Conservation (phyloP, 1,139 yeast genomes). For the Geotrichum carabidarum region DNA sequence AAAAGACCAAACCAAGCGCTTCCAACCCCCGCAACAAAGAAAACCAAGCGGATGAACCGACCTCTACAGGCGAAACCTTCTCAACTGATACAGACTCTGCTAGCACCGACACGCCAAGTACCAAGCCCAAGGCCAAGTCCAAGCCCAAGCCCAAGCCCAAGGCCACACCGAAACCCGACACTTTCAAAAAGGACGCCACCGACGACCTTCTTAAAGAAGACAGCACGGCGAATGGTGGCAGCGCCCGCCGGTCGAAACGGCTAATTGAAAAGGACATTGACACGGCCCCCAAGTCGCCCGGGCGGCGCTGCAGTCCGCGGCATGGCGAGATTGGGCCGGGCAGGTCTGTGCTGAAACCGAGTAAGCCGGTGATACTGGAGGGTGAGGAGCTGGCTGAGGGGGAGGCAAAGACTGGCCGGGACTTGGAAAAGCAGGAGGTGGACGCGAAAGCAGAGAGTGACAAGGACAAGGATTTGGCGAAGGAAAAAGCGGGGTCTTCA, state of each 20-base stretch:
- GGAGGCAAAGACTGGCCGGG: not conserved
- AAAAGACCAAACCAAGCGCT: not conserved
- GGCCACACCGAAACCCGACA: too few relatives aligned
- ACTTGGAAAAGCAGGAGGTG: not conserved
- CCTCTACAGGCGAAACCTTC: too few relatives aligned
- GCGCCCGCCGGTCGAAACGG: slow-evolving; percentile 14
- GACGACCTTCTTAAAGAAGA: too few relatives aligned
- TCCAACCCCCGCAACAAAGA: not conserved
- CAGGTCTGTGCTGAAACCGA: slow-evolving; percentile 12
- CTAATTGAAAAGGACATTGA: slow-evolving; percentile 11
- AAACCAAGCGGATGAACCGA: too few relatives aligned
- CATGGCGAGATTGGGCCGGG: slow-evolving; percentile 14
- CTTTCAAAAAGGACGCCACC: too few relatives aligned
- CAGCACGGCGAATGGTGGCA: not conserved
- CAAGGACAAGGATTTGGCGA: too few relatives aligned
- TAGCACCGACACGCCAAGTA: too few relatives aligned
- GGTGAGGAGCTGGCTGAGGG: not conserved
- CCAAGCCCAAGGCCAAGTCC: too few relatives aligned
- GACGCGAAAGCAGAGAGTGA: too few relatives aligned
- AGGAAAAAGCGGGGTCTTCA: too few relatives aligned
- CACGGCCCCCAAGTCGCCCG: slow-evolving; percentile 18
- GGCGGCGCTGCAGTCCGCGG: slow-evolving; percentile 17
- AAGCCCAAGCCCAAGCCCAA: too few relatives aligned
- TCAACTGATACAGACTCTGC: too few relatives aligned
- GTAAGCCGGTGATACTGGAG: not conserved